These are phyloP conservation scores for Ophiocytium majus DNA, from an alignment of 352 stramenopile species.

Conservation along the genomic window DNA sequence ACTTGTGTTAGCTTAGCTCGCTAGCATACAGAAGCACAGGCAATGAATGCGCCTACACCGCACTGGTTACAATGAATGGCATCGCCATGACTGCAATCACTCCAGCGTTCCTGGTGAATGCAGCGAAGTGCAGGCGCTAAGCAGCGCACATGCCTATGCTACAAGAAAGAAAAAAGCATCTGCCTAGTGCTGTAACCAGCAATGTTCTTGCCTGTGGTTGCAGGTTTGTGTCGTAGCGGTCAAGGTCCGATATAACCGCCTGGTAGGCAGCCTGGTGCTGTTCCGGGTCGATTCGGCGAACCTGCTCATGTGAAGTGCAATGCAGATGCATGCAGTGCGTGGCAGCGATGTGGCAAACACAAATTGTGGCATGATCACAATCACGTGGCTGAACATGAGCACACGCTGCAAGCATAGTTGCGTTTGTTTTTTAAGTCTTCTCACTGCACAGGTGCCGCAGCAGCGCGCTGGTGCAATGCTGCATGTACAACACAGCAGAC, in stretches of 20 bases:
- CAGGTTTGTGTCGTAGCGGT: background rate
- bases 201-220: background rate
- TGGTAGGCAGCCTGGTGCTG: background rate
- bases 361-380: background rate
- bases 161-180: too few species aligned
- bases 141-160: too few species aligned
- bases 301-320: too few species aligned
- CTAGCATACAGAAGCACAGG: background rate
- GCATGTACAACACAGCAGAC: background rate
- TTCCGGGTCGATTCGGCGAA: background rate
- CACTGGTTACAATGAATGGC: too few species aligned
- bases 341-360: background rate
- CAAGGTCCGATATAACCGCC: background rate
- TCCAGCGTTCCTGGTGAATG: too few species aligned
- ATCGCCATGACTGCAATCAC: too few species aligned
- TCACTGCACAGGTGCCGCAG: background rate
- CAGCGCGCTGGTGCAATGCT: background rate
- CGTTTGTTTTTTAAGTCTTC: background rate
- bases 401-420: background rate
- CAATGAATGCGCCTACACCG: too few species aligned
- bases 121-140: too few species aligned
- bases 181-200: too few species aligned
- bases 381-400: background rate
- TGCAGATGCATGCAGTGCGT: constrained; percentile 11
- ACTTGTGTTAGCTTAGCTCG: constrained; percentile 17